phyloP scores from a whole-genome alignment of 306 rosid species.

The Amphicarpaea edgeworthii region DNA sequence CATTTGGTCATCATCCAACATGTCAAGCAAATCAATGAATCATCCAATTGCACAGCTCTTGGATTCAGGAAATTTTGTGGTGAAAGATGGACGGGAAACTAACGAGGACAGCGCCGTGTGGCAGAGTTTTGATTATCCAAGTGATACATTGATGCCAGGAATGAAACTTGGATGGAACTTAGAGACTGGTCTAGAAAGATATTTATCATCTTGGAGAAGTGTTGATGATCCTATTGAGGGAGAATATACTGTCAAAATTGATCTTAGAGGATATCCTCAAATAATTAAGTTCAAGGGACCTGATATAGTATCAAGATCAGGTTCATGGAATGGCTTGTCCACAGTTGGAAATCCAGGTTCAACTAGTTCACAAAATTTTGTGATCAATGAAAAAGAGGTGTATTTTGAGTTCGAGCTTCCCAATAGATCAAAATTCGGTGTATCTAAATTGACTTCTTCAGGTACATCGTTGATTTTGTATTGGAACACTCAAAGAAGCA shows the following conservation, averaged over 20 bases:
- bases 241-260: constrained; percentile 19
- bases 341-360: constrained; percentile 35
- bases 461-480: background rate
- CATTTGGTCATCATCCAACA: background rate
- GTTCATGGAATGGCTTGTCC: constrained; percentile 49
- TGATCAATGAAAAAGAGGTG: background rate
- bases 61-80: constrained; percentile 38
- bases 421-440: background rate
- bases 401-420: background rate
- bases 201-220: constrained; percentile 43
- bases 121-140: constrained; percentile 47
- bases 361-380: background rate
- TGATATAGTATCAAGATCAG: background rate
- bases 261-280: no score
- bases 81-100: background rate
- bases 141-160: constrained; percentile 42
- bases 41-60: background rate
- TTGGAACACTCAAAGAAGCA: background rate
- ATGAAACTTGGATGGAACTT: constrained; percentile 47
- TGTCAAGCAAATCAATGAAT: background rate
- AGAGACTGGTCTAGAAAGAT: constrained; percentile 32
- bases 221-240: constrained; percentile 40
- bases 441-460: background rate
- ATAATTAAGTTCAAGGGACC: background rate
- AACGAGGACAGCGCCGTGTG: background rate